Conservation (phyloP, 176 grass and related monocot genomes). For the Rhynchospora tenuis region DNA sequence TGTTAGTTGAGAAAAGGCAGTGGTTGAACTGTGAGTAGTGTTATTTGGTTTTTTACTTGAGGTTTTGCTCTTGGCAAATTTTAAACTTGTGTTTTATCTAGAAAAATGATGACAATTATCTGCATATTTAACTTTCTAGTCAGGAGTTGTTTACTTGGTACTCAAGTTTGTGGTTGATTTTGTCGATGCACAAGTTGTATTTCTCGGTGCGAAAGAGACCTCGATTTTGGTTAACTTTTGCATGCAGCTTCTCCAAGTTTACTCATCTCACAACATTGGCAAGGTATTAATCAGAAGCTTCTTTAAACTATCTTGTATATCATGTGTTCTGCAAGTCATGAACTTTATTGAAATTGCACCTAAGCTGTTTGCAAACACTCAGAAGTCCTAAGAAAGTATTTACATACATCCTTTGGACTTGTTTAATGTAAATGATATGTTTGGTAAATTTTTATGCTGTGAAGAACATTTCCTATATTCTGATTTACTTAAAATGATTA, state of each 20-base stretch:
- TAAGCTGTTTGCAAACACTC: background rate
- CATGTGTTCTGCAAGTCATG: background rate
- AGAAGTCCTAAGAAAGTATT: background rate
- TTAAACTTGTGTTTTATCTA: background rate
- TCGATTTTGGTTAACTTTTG: constrained; percentile 85
- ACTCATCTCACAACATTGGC: constrained; percentile 94
- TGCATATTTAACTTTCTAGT: constrained; percentile 35
- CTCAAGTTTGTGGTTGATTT: constrained; percentile 98
- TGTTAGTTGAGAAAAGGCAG: background rate
- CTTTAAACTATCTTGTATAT: background rate
- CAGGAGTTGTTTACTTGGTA: constrained; percentile 87
- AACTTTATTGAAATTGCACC: background rate
- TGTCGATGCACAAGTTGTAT: constrained; percentile 88
- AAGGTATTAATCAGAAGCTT: constrained; percentile 42
- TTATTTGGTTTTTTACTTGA: background rate
- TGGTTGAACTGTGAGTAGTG: background rate
- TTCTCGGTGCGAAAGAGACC: constrained; percentile 85
- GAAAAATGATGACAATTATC: background rate
- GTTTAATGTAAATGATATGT: background rate
- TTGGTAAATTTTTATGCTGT: background rate
- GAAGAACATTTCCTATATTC: background rate
- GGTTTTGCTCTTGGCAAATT: background rate
- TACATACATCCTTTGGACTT: background rate
- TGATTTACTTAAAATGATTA: background rate
- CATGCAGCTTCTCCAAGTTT: constrained; percentile 81